phyloP scores from a whole-genome alignment of 495 filamentous ascomycete genomes.

The Saxophila tyrrhenica region DNA sequence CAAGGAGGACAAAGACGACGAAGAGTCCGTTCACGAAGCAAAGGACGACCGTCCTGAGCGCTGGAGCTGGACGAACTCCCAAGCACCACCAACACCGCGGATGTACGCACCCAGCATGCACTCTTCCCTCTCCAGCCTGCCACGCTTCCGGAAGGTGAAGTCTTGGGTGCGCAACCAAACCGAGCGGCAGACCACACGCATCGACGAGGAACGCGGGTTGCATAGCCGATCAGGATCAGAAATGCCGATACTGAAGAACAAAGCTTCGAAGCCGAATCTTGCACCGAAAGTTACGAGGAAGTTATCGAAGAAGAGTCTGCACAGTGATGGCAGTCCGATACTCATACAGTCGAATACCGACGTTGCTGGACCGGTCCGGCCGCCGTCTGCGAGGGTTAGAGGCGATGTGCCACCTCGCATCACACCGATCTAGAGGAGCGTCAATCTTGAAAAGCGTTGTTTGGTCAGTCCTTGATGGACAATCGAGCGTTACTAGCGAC shows the following conservation, averaged over 20 bases:
- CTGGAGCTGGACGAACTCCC: slow-evolving; percentile 19
- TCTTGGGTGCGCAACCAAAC: slow-evolving; percentile 4
- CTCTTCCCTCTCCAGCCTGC: slow-evolving; percentile 6
- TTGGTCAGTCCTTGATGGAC: too few species aligned
- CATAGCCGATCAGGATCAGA: neutral
- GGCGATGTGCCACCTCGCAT: neutral
- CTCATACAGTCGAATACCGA: neutral
- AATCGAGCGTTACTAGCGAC: neutral
- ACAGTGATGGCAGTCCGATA: neutral
- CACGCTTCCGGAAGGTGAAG: slow-evolving; percentile 9
- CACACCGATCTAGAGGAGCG: too few species aligned
- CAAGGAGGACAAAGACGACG: neutral
- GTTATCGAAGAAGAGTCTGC: neutral
- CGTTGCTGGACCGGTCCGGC: neutral
- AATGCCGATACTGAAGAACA: slow-evolving; percentile 10
- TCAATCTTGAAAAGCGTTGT: too few species aligned
- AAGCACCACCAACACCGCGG: slow-evolving; percentile 16
- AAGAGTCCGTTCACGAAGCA: neutral
- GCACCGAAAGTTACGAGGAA: slow-evolving; percentile 4
- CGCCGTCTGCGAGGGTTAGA: neutral
- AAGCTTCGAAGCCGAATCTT: slow-evolving; percentile 10
- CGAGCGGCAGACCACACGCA: neutral
- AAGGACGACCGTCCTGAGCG: neutral
- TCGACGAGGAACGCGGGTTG: slow-evolving; percentile 1
- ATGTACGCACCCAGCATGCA: slow-evolving; percentile 3